Base-by-base conservation (phyloP, 2,329 filamentous ascomycete species). In the Fusarium tjaetaba region DNA sequence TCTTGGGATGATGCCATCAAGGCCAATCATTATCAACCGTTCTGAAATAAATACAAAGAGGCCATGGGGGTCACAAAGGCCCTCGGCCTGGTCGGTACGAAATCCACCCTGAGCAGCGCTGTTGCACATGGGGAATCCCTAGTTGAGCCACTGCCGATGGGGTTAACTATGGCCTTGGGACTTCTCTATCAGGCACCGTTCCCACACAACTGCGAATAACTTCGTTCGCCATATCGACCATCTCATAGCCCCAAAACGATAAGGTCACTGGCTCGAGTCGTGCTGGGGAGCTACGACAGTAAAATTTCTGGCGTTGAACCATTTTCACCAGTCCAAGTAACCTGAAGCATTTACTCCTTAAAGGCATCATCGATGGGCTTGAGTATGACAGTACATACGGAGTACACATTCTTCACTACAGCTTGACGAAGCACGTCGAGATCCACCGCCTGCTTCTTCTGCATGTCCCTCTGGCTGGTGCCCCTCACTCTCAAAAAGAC, bases 391-490 rank as follows among this genome's bases (percentile, higher is more conserved):
- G 48, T 61, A 58, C 41, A 48, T 63, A 36, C 16, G 34, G 34
- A 16, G 34, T 36, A 56, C 38, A 53, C 34, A 53, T 52, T 38
- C 32, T 65, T 66, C 62, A 51, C 66, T 65, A 56, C 51, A 67
- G 42, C 61, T 53, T 61, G 63, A 64, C 52, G 38, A 70, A 53
- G 43, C 61, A 68, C 45, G 56, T 66, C 39, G 51, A 65, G 59
- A 70, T 70, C 74, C 72, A 74, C 75, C 72, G 72, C 68, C 60
- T 63, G 39, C 55, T 43, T 45, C 59, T 45, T 64, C 32, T 65
- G 43, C 62, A 53, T 58, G 30, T 57, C 58, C 48, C 65, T 74
- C 70, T 78, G 67, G 68, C 67, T 73, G 69, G 66, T 74, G 72
- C 69, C 75, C 71, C 74, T 72, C 69, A 65, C 61, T 66, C 24